Conservation (phyloP, 805 yeast genomes). For the Sugiyamaella smithiae region DNA sequence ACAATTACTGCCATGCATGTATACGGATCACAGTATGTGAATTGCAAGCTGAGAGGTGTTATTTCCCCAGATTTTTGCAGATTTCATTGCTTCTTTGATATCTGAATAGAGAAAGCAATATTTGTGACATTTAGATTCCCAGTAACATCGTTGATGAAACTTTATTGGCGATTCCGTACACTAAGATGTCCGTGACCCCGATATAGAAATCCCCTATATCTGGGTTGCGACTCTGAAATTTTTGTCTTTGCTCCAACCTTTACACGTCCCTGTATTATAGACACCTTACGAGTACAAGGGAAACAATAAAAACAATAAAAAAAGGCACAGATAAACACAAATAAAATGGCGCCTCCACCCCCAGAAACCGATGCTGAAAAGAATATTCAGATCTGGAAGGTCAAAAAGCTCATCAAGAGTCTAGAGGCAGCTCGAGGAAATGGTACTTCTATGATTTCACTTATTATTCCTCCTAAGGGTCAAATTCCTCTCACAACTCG, state of each 20-base stretch:
- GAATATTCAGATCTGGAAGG: conserved; percentile 98
- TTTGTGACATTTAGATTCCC: no score
- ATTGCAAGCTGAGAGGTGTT: no score
- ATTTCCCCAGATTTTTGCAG: no score
- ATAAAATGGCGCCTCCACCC: conserved; percentile 19
- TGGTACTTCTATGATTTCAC: conserved; percentile 98
- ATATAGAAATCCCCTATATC: no score
- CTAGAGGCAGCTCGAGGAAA: conserved; percentile 93
- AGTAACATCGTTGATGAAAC: no score
- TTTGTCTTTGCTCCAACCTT: background rate
- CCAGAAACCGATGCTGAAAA: conserved; percentile 70
- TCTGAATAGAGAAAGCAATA: no score
- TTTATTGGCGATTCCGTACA: no score
- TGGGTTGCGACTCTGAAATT: conserved; percentile 7
- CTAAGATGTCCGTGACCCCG: no score
- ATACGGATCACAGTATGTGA: no score
- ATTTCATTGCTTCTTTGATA: no score
- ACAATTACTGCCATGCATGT: no score
- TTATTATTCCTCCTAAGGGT: conserved; percentile 92
- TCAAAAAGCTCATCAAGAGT: conserved; percentile 86
- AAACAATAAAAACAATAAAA: background rate
- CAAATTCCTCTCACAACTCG: conserved; percentile 85
- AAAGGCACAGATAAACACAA: background rate
- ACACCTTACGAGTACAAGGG: no score
- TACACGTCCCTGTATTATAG: background rate